Base-by-base conservation (phyloP, 176 grass and related monocot genomes). In the Bromus sterilis region DNA sequence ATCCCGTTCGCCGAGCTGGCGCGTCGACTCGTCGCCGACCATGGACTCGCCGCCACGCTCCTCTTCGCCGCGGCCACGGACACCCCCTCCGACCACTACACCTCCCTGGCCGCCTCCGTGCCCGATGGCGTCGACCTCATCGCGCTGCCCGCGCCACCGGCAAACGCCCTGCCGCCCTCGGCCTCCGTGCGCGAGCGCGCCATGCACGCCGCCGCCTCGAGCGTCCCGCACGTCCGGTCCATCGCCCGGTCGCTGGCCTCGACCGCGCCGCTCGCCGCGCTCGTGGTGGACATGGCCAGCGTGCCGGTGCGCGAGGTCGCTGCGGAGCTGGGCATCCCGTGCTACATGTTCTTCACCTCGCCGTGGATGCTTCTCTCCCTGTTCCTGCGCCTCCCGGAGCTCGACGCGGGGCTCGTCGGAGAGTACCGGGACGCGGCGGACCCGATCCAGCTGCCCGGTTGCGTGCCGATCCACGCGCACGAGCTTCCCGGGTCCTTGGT, bases 271-370 rank as follows among this genome's bases (percentile, higher is more conserved):
- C 41, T 94, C 64, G 77, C 87, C n/a, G 92, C 80, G 25, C 48
- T 92, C 25, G 87, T 94, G 0, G 74, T 79, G 4, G 89, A 97
- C 80, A 87, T 97, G 65, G 41, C 92, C 63, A 59, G 72, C 36
- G 55, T 14, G 12, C 61, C 65, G 14, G 59, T 86, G 14, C 78
- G 91, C 42, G 56, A 51, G 4, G 83, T 91, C 13, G 89, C 86
- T 0, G 6, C 0, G 5, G 86, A 89, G 49, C 60, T 82, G 1
- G 88, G 82, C 11, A 30, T 79, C 10, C 90, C 80, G 8, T 10
- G 70, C 15, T 93, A 93, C 87, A 28, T 85, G 75, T 98, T 98
- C 86, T 89, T 93, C 70, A 89, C 90, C 21, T 42, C 71, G 15
- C 77, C 78, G 53, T 85, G 82, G 77, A 77, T 89, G 78, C n/a